A percentile compares a stretch with the other conserved stretches of the same genome.
Evolutionary conservation across 176 grass and related monocot genomes (phyloP).

Genomic region (Guadua angustifolia): DNA sequence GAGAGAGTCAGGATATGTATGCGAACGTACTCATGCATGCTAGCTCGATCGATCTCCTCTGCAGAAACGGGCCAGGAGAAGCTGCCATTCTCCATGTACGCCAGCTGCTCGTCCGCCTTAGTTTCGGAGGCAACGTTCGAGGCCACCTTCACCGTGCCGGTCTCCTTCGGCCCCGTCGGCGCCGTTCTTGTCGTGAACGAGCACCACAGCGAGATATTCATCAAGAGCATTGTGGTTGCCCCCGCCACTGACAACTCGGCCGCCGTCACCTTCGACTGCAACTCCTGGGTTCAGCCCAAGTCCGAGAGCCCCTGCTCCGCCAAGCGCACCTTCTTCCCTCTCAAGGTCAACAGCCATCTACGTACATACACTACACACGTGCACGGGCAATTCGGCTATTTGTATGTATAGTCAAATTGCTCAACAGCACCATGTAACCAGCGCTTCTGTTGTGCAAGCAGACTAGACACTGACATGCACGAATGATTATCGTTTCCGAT

Average conservation of each 20-base stretch:
- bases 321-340: constrained; percentile 58
- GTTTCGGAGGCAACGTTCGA: constrained; percentile 15
- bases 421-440: too few relatives aligned
- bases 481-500: not conserved
- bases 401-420: too few relatives aligned
- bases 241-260: not conserved
- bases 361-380: too few relatives aligned
- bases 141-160: constrained; percentile 46
- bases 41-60: too few relatives aligned
- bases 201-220: constrained; percentile 56
- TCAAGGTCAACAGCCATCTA: constrained; percentile 37
- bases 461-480: not conserved
- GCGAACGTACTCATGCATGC: too few relatives aligned
- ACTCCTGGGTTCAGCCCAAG: constrained; percentile 61
- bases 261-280: constrained; percentile 40
- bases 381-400: too few relatives aligned
- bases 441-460: too few relatives aligned
- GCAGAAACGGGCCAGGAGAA: too few relatives aligned
- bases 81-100: too few relatives aligned
- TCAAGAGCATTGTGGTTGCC: constrained; percentile 47
- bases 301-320: not conserved
- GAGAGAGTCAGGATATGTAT: too few relatives aligned
- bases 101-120: too few relatives aligned
- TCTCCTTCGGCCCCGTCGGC: constrained; percentile 47
- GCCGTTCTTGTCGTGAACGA: constrained; percentile 58